Base-by-base conservation (phyloP, 257 asterid genomes). In the Forsythia suspensa region DNA sequence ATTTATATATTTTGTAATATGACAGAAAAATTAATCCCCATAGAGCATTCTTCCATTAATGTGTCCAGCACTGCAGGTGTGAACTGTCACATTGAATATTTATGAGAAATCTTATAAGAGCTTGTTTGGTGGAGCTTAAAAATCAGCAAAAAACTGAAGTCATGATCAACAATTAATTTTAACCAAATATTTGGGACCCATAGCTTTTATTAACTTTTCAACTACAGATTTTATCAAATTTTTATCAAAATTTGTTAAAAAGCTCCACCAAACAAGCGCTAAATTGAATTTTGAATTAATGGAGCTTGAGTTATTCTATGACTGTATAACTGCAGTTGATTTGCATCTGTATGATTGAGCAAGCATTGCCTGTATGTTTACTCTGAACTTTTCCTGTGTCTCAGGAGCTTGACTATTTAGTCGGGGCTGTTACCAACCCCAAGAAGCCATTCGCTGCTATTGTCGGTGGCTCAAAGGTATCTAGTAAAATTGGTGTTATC, bases 381-480 rank as follows among this genome's bases (percentile, higher is more conserved):
- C 59, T 42, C 36, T 29, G 15, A 24, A 48, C 38, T 29, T 80
- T 21, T 48, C 5, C 37, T 41, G 42, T 65, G 55, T 34, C 73
- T 59, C 84, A 86, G 89, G 89, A 86, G 78, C 87, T 86, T 38
- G 89, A 86, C 80, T 86, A 86, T 65, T 71, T 86, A 21, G 89
- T 86, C 21, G 89, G 89, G 38, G 89, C 87, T 13, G 89, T 86
- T 65, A 5, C 87, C 75, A 83, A 80, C 52, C 90, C 90, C 10
- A 75, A 85, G 83, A 84, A 79, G 77, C 90, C 90, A 20, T 85
- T 84, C 71, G 88, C 90, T 16, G 90, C 88, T 7, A 85, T 87
- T 78, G 88, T 87, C 20, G 90, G 90, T 18, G 90, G 90, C 72
- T 80, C 88, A 18, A 87, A 87, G 74, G 88, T 87, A 9, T 84